Evolutionary conservation across 805 yeast species (phyloP).

Genomic region (Starmerella etchellsii): DNA sequence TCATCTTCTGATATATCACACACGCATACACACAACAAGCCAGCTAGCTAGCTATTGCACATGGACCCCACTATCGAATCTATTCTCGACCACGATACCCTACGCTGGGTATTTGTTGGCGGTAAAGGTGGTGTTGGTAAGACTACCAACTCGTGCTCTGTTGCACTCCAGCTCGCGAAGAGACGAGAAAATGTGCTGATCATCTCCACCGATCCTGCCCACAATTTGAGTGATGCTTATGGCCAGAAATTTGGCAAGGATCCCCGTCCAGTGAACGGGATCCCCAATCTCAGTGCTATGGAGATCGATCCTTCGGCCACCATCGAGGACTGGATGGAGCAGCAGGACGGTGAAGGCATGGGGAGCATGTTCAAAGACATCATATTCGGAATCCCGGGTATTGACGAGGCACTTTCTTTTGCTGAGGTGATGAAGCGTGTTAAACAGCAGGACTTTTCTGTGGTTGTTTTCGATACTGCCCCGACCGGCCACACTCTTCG

Average conservation of each 20-base stretch:
- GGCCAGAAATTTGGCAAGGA: conserved; percentile 97
- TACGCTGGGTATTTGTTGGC: conserved; percentile 96
- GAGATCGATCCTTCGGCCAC: conserved; percentile 96
- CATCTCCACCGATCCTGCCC: conserved; percentile 98
- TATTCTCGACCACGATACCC: conserved; percentile 34
- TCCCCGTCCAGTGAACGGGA: conserved; percentile 84
- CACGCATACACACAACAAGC: background rate
- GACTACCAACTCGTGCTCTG: conserved; percentile 91
- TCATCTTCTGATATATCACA: background rate
- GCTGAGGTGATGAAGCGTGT: conserved; percentile 97
- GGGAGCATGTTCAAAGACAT: conserved; percentile 76
- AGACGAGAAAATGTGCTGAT: conserved; percentile 71
- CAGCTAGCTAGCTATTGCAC: background rate
- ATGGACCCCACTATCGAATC: conserved; percentile 33
- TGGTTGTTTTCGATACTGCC: conserved; percentile 97
- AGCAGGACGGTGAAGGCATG: conserved; percentile 30
- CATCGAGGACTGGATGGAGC: conserved; percentile 61
- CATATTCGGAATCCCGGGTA: conserved; percentile 94
- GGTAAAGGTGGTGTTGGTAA: conserved; percentile 99
- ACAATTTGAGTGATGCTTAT: conserved; percentile 92
- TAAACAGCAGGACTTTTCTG: conserved; percentile 62
- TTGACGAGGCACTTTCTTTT: conserved; percentile 93
- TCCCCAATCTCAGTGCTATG: conserved; percentile 85
- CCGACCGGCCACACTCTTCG: conserved; percentile 98
- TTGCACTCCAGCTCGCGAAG: conserved; percentile 86